phyloP scores from a whole-genome alignment of 768 basidiomycete genomes.

The Amanita molliuscula region DNA sequence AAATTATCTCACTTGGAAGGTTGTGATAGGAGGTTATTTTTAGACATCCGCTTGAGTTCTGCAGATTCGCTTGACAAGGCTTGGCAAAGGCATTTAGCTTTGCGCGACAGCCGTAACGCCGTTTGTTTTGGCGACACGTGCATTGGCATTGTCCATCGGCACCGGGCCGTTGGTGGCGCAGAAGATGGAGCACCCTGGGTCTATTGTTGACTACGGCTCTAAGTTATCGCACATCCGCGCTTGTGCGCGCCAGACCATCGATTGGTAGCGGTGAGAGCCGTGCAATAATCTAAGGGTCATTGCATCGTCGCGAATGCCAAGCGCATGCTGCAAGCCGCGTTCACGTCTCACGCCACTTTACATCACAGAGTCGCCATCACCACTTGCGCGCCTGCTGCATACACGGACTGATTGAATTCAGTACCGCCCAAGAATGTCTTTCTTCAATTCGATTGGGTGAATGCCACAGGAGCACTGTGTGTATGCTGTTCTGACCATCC shows the following conservation, averaged over 20 bases:
- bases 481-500: constrained; percentile 5
- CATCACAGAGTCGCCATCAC: background rate
- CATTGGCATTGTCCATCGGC: no score
- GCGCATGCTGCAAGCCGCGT: background rate
- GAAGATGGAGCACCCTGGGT: no score
- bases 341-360: background rate
- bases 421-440: constrained; percentile 46
- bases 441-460: constrained; percentile 76
- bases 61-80: background rate
- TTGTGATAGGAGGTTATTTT: background rate
- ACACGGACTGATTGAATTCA: constrained; percentile 11
- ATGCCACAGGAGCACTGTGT: constrained; percentile 12
- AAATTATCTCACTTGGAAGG: background rate
- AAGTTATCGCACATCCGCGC: no score
- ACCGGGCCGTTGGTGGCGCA: no score
- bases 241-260: no score
- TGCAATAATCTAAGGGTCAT: no score
- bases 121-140: no score
- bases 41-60: background rate
- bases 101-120: no score
- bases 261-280: no score
- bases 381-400: background rate
- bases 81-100: background rate
- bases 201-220: no score
- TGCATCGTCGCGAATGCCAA: background rate